phyloP scores from a whole-genome alignment of 306 rosid species.

The Quercus suber region DNA sequence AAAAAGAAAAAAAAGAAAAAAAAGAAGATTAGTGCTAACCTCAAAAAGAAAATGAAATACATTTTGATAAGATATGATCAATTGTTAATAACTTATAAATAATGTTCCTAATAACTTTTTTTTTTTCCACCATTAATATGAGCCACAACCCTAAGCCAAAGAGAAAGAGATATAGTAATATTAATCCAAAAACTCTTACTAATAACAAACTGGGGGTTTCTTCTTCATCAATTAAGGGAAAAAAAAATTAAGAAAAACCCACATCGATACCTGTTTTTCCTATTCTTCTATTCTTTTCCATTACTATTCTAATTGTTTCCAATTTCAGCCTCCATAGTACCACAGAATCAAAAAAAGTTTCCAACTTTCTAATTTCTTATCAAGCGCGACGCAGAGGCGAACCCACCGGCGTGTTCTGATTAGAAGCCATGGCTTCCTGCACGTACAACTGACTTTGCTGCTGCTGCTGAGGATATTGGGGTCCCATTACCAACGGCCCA shows the following conservation, averaged over 20 bases:
- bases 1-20: background rate
- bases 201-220: background rate
- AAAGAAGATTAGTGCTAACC: background rate
- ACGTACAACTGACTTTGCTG: slow-evolving; percentile 4
- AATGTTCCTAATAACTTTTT: too few relatives aligned
- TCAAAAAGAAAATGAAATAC: background rate
- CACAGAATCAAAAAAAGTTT: background rate
- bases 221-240: background rate
- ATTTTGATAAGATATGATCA: too few relatives aligned
- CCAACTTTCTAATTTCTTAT: background rate
- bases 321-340: background rate
- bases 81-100: too few relatives aligned
- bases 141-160: background rate
- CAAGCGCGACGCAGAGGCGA: slow-evolving; percentile 17
- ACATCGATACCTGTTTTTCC: too few relatives aligned
- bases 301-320: background rate
- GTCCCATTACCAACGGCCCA: background rate
- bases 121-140: too few relatives aligned
- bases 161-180: background rate
- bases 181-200: background rate
- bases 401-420: slow-evolving; percentile 21
- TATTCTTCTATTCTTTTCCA: background rate
- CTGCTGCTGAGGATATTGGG: background rate
- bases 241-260: background rate
- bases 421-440: slow-evolving; percentile 31